Conservation (phyloP, 768 basidiomycete species). For the Tricholoma sp. region DNA sequence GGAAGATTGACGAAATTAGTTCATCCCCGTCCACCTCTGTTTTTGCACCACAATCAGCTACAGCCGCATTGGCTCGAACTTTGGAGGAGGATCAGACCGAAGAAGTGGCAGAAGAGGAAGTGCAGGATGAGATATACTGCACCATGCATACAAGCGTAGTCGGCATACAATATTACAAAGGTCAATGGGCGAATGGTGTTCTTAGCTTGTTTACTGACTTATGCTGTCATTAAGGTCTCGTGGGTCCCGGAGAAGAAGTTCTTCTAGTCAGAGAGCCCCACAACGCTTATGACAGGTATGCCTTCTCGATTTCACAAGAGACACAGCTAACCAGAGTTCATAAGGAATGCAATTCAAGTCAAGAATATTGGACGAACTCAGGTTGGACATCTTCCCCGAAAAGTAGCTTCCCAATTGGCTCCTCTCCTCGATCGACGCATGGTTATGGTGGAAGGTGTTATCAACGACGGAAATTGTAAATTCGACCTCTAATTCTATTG, state of each 20-base stretch:
- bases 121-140: conserved; percentile 64
- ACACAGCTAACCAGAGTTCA: neutral
- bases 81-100: conserved; percentile 39
- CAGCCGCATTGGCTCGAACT: conserved; percentile 10
- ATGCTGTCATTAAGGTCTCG: conserved; percentile 49
- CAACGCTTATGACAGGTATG: conserved; percentile 65
- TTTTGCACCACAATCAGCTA: conserved; percentile 1
- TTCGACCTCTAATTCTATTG: neutral
- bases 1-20: conserved; percentile 29
- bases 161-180: conserved; percentile 80
- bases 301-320: neutral
- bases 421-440: conserved; percentile 61
- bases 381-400: conserved; percentile 77
- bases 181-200: conserved; percentile 23
- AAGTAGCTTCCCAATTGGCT: conserved; percentile 54
- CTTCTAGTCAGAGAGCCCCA: conserved; percentile 57
- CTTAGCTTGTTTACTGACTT: conserved; percentile 3
- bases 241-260: conserved; percentile 77
- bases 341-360: conserved; percentile 77
- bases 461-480: conserved; percentile 66
- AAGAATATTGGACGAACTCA: conserved; percentile 68
- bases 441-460: conserved; percentile 69
- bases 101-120: conserved; percentile 41
- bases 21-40: neutral
- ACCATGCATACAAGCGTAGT: conserved; percentile 59